Conservation (phyloP, 2,329 filamentous ascomycete species). For the Ophiocordyceps unilateralis region DNA sequence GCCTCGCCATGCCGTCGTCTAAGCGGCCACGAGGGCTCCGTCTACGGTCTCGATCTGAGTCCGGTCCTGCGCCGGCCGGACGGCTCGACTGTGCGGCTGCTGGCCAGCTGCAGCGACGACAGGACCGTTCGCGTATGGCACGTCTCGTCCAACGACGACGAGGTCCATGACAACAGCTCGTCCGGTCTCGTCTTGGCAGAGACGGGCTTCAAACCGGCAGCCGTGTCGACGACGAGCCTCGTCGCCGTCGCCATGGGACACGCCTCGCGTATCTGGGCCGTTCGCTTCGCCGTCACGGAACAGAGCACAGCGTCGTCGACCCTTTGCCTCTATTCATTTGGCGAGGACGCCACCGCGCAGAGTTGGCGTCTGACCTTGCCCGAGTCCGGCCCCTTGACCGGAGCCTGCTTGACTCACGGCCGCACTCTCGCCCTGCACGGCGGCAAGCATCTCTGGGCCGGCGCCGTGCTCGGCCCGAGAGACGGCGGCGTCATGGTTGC, state of each 20-base stretch:
- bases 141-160: constrained; percentile 36
- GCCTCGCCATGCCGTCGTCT: constrained; percentile 30
- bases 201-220: constrained; percentile 41
- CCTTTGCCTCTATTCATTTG: constrained; percentile 49
- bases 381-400: background rate
- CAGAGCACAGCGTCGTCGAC: constrained; percentile 1
- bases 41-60: constrained; percentile 80
- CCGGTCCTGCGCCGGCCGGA: constrained; percentile 23
- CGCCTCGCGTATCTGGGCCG: constrained; percentile 74
- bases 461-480: constrained; percentile 23
- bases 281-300: constrained; percentile 40
- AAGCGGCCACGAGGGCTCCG: constrained; percentile 70
- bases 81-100: constrained; percentile 34
- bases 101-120: constrained; percentile 91
- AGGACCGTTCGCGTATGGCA: constrained; percentile 82
- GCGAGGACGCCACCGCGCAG: constrained; percentile 67
- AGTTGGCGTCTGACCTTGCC: constrained; percentile 45
- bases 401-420: constrained; percentile 27
- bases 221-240: constrained; percentile 11
- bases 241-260: constrained; percentile 73
- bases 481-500: constrained; percentile 27
- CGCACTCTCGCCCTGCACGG: constrained; percentile 47
- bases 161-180: background rate
- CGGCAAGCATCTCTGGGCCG: constrained; percentile 86
- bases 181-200: constrained; percentile 14